Conservation (phyloP, 2,329 filamentous ascomycete species). For the Alternaria panax region DNA sequence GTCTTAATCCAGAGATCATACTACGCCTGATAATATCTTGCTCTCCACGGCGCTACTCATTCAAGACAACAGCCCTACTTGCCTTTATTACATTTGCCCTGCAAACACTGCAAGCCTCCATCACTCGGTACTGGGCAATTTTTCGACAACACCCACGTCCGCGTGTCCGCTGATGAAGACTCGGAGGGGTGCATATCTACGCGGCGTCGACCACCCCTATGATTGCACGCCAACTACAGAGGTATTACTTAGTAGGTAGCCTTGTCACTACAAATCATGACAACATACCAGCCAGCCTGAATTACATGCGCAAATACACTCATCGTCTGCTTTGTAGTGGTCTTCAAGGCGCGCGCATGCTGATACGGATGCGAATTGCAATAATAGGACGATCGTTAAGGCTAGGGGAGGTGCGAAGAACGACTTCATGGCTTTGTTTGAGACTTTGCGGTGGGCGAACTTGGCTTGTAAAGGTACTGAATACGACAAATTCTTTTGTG, state of each 20-base stretch:
- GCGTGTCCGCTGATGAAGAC: not conserved
- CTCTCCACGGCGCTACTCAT: not conserved
- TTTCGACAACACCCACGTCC: not conserved
- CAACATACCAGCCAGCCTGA: not conserved
- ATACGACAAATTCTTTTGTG: not conserved
- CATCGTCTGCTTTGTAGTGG: not conserved
- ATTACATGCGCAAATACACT: not conserved
- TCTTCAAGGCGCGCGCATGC: not conserved
- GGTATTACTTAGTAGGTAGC: not conserved
- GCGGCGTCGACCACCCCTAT: not conserved
- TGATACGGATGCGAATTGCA: not conserved
- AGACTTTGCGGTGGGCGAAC: not conserved
- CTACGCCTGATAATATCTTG: not conserved
- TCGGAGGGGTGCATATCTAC: not conserved
- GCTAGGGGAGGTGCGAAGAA: not conserved
- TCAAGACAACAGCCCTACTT: not conserved
- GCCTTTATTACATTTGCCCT: not conserved
- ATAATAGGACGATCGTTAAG: not conserved
- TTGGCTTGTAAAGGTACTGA: not conserved
- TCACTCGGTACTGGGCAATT: not conserved
- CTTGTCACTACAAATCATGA: not conserved
- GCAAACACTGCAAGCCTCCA: not conserved
- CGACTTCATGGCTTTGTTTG: not conserved
- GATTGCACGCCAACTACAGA: not conserved
- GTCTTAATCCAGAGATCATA: no score